Evolutionary conservation across 2,329 filamentous ascomycete genomes (phyloP), one percentile per base, ranked within the genome.

Genomic region (Monosporascus sp.): DNA sequence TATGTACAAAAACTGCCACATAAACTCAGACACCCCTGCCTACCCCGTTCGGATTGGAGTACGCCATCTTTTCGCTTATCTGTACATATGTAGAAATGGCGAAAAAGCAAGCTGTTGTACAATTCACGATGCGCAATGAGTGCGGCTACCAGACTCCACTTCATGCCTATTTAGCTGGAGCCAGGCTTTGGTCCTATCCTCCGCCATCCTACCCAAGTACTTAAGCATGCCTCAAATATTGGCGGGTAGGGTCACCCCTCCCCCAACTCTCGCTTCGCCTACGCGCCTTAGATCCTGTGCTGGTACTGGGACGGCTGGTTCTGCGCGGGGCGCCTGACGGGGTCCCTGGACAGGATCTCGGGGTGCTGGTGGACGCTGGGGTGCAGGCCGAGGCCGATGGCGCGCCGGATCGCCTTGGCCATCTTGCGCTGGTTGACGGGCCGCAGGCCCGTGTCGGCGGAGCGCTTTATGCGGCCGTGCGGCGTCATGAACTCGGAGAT

Each of bases 381-480:
- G 80, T 97, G 91, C 56, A 97, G 77, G 17, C 94, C 94, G 67
- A 97, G 80, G 1, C 92, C 94, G 64, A 97, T 87, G 20, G 89
- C 87, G 62, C 94, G 82, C 60, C 94, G 80, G 64, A 99, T 88
- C 50, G 95, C 93, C 77, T 95, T 97, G 57, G 93, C 89, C 67
- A 99, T 85, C 74, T 88, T 91, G 61, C 94, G 82, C 77, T 99
- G 94, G 77, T 97, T 97, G 60, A 89, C 87, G 3, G 89, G 88
- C 53, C 90, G 82, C 56, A 99, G 77, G 15, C 90, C 90, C 0
- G 92, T 97, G 24, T 86, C 77, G 6, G 71, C 79, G n/a, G 82
- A 78, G 68, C 88, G 85, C 73, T 84, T 88, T 70, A 99, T 97
- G 55, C 91, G 84, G 49, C 93, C 94, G 74, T 90, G 89, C 11